Base-by-base conservation (phyloP, 2,329 filamentous ascomycete species). In the Sphaceloma murrayae region DNA sequence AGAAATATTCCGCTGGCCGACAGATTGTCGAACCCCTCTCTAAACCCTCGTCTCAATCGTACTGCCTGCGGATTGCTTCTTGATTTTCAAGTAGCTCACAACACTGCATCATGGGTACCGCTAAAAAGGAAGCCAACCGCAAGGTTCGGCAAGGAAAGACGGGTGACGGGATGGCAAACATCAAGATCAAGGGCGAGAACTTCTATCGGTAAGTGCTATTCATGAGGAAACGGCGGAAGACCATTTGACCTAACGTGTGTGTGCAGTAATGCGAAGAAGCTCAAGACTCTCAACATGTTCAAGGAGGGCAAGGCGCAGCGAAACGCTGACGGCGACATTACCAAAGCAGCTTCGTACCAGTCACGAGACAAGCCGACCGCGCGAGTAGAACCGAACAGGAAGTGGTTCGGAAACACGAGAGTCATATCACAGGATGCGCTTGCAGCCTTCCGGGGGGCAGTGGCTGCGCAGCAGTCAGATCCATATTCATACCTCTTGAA, bases 361-460 rank as follows among this genome's bases (percentile, higher is more conserved):
- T 87, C 82, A 48, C 74, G 78, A 58, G 87, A 94, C 26, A 67
- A 80, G 16, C 88, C 89, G 34, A 77, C 74, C 48, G 91, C 89
- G 53, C 77, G 88, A 53, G 84, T 96, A 58, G 89, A 96, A 69
- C 91, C 91, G 39, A 93, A 96, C 67, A 76, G 91, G 58, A 93
- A 93, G 67, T 98, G 91, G 91, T 98, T 98, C 67, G 85, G 82
- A 57, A 95, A 95, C 64, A 94, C 89, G 24, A 73, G 91, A 57
- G 78, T 82, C 33, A 94, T 95, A 58, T 86, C 83, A 1, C 89
- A 95, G 61, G 85, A 94, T 61, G 85, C 86, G 2, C 72, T 96
- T 51, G 77, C 76, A 33, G 79, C 84, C 2, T 98, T 98, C 67
- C 80, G 91, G 50, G 82, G 88, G 48, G 91, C 91, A 18, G 89